Evolutionary conservation across 2,329 filamentous ascomycete genomes (phyloP).

Genomic region (Pseudogymnoascus sp.): DNA sequence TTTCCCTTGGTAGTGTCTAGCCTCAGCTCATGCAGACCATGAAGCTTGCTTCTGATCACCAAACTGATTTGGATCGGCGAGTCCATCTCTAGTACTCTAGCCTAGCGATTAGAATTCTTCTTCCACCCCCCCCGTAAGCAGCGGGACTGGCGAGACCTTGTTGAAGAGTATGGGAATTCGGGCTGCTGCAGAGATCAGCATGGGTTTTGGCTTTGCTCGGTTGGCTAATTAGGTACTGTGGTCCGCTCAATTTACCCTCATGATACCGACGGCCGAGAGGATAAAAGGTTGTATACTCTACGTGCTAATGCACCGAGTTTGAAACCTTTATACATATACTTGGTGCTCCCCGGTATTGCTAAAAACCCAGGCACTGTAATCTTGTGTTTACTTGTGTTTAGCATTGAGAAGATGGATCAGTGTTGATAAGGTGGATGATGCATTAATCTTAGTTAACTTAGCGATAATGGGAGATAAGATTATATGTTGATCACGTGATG

Average conservation of each 20-base stretch:
- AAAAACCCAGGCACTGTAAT: neutral
- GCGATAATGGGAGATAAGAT: constrained; percentile 1
- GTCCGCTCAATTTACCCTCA: neutral
- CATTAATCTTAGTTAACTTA: no score
- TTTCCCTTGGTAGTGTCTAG: neutral
- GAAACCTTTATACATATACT: neutral
- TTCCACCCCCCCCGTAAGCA: neutral
- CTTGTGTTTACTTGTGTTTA: neutral
- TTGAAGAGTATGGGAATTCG: neutral
- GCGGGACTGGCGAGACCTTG: neutral
- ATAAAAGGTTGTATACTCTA: neutral
- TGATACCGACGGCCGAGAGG: neutral
- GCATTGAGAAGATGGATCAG: neutral
- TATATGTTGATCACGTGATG: neutral
- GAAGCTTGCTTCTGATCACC: neutral
- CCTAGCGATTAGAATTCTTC: neutral
- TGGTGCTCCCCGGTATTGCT: neutral
- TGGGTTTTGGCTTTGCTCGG: neutral
- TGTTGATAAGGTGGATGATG: neutral
- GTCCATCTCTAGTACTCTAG: neutral
- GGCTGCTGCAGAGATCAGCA: neutral
- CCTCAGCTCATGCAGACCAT: neutral
- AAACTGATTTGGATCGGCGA: constrained; percentile 1
- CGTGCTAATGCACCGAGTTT: neutral
- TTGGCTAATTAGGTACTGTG: neutral